Conservation (phyloP, 306 rosid species). For the Hippophae tibetana region DNA sequence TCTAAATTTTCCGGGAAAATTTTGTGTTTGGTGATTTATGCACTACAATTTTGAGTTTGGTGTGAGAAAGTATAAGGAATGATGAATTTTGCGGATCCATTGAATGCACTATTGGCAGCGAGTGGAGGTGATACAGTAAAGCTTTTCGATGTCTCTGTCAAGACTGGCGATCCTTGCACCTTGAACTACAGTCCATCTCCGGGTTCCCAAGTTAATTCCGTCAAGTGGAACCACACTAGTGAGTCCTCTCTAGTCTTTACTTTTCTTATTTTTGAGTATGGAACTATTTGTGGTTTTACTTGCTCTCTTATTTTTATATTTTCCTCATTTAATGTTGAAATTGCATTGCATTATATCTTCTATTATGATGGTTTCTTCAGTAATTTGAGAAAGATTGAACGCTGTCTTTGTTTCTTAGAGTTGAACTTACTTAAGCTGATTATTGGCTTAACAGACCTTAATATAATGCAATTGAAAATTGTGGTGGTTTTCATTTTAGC, state of each 20-base stretch:
- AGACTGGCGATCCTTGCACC: conserved; percentile 80
- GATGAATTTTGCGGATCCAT: conserved; percentile 51
- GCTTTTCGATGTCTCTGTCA: conserved; percentile 76
- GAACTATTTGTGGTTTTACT: not conserved
- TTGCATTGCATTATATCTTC: no score
- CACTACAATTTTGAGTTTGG: not conserved
- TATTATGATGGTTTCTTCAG: no score
- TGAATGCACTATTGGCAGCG: conserved; percentile 68
- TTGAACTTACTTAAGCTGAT: no score
- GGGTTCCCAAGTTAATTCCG: conserved; percentile 68
- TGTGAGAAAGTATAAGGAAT: not conserved
- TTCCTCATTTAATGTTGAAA: no score
- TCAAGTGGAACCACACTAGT: conserved; percentile 98
- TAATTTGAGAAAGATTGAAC: no score
- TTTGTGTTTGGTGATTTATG: not conserved
- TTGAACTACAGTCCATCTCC: conserved; percentile 83
- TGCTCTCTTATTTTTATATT: not conserved
- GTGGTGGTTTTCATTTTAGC: no score
- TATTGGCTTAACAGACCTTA: no score
- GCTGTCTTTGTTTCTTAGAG: no score
- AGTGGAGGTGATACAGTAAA: conserved; percentile 92
- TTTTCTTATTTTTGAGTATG: not conserved
- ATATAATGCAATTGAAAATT: no score
- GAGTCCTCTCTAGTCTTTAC: conserved; percentile 22
- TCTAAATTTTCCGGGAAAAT: conserved; percentile 14